These are phyloP conservation scores for Termitomyces sp. DNA, from an alignment of 768 basidiomycete genomes.

Conservation along the genomic window DNA sequence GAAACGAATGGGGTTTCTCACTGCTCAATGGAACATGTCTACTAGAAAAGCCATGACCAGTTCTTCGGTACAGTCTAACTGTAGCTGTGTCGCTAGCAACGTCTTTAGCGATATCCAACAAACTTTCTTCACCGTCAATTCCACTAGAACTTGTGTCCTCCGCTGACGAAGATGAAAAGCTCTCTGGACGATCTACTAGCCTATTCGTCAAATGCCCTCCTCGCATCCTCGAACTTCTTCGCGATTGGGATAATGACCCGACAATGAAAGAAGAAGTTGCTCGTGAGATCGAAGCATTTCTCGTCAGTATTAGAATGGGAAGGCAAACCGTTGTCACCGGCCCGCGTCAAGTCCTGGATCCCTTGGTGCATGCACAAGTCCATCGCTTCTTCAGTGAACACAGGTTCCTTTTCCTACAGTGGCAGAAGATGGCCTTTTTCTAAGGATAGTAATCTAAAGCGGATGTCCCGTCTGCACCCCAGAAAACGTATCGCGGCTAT, in stretches of 20 bases:
- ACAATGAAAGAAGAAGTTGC: neutral
- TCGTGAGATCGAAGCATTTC: constrained; percentile 1
- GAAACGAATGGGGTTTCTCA: constrained; percentile 5
- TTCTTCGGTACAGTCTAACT: neutral
- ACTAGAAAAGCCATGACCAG: neutral
- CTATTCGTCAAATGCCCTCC: constrained; percentile 5
- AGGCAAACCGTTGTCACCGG: constrained; percentile 1
- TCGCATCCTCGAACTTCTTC: constrained; percentile 1
- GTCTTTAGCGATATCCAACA: neutral
- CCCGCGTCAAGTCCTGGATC: neutral
- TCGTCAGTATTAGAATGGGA: constrained; percentile 3
- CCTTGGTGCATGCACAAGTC: neutral
- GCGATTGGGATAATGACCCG: neutral
- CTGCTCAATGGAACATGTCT: neutral
- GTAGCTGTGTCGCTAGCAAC: neutral
- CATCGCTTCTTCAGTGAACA: constrained; percentile 2
- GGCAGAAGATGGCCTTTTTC: constrained; percentile 10
- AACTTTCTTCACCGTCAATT: neutral
- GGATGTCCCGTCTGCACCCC: neutral
- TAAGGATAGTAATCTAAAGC: neutral
- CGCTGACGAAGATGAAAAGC: neutral
- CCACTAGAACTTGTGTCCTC: neutral
- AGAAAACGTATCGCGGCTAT: constrained; percentile 1
- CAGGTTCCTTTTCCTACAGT: neutral
- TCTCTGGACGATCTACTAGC: neutral